Conservation (phyloP, 495 filamentous ascomycete species). For the Thermothielavioides terrestris region DNA sequence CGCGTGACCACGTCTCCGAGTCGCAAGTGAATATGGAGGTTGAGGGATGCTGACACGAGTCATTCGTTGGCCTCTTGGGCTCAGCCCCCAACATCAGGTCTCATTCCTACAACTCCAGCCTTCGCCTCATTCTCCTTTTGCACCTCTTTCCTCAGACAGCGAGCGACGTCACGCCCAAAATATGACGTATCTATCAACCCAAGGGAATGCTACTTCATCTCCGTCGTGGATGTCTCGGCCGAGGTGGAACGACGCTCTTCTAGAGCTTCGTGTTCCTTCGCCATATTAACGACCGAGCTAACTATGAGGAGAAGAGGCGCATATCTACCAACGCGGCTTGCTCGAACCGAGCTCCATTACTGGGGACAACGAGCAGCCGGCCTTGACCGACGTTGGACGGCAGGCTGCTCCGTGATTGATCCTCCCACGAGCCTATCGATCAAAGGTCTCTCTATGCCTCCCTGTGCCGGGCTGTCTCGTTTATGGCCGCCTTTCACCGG, state of each 20-base stretch:
- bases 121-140: no score
- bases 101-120: no score
- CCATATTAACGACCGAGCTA: slow-evolving; percentile 1
- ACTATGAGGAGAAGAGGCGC: slow-evolving; percentile 8
- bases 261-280: not conserved
- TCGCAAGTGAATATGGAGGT: not conserved
- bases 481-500: not conserved
- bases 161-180: no score
- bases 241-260: not conserved
- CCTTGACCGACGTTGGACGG: not conserved
- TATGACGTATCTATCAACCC: no score
- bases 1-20: not conserved
- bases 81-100: no score
- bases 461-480: not conserved
- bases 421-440: not conserved
- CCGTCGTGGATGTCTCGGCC: not conserved
- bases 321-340: not conserved
- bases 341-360: not conserved
- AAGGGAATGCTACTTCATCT: no score
- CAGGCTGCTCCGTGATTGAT: not conserved
- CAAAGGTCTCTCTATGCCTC: not conserved
- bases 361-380: not conserved
- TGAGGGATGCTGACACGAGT: no score
- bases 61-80: no score
- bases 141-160: no score